Base-by-base conservation (phyloP, 352 stramenopile species). In the Phytophthora pseudosyringae region DNA sequence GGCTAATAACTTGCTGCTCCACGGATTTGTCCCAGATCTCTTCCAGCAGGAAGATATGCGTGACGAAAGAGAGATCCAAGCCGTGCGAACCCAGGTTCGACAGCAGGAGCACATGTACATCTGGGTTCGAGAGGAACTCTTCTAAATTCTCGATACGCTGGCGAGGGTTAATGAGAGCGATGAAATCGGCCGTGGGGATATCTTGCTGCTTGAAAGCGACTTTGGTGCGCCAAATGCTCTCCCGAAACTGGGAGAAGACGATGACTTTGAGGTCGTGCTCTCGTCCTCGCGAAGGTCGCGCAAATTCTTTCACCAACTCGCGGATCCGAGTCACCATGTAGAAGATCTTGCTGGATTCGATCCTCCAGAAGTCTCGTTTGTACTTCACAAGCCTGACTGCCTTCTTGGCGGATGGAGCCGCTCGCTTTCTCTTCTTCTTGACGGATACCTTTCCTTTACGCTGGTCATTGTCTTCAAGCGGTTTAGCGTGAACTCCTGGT, bases 11-110 rank as follows among this genome's bases (percentile, higher is more conserved):
- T 75, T 99, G 97, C 32, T 95, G 72, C 65, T 98, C 87, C 11
- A 99, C 67, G 1, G 85, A 95, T 55, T 97, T 95, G 59, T 99
- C 95, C 83, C 86, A 98, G 25, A 99, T 97, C 50, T 98, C 88
- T 35, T 99, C 96, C 54, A 98, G 80, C 16, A 99, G 69, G 59
- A 98, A 98, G 15, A 99, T 98, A 70, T 99, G 95, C 26, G 96
- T 99, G n/a, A 98, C 93, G 73, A 99, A 99, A 48, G 90, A 98
- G 9, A 99, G 72, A 60, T 99, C 96, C 35, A 99, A 83, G 15
- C 97, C 97, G 50, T 98, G 88, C 15, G 86, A 95, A 1, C 97
- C 97, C 50, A 98, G 83, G 32, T 97, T 97, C 0, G 81, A 91
- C 25, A 99, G 68, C 6, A 99, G 76, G 41, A 99, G 86, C 8